These are phyloP conservation scores for Rachicladosporium sp. DNA, from an alignment of 2,329 filamentous ascomycete species.

Conservation along the genomic window DNA sequence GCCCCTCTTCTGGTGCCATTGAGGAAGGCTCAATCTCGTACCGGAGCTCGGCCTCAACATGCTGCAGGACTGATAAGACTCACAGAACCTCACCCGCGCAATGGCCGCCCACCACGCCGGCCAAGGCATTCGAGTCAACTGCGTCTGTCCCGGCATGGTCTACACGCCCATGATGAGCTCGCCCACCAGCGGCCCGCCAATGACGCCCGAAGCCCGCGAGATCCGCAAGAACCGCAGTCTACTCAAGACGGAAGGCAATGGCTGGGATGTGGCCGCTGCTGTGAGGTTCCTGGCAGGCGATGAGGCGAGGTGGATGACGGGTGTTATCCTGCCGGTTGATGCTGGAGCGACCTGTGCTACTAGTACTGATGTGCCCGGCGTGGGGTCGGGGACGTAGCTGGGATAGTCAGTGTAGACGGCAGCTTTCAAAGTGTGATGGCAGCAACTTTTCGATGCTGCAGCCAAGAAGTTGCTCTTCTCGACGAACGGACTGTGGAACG, in stretches of 20 bases:
- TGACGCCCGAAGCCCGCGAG: slow-evolving; percentile 38
- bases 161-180: slow-evolving; percentile 31
- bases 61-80: slow-evolving; percentile 2
- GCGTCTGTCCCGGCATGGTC: slow-evolving; percentile 37
- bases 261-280: slow-evolving; percentile 41
- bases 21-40: no score
- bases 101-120: slow-evolving; percentile 44
- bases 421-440: no score
- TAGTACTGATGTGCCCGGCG: slow-evolving; percentile 27
- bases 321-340: slow-evolving; percentile 36
- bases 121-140: slow-evolving; percentile 42
- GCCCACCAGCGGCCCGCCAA: slow-evolving; percentile 21
- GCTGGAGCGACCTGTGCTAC: slow-evolving; percentile 34
- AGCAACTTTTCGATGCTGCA: no score
- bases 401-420: no score
- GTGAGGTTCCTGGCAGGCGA: slow-evolving; percentile 41
- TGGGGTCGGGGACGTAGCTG: no score
- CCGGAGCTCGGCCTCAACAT: not conserved
- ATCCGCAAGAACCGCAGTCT: slow-evolving; percentile 38
- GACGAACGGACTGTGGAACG: no score
- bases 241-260: slow-evolving; percentile 42
- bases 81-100: slow-evolving; percentile 40
- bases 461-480: no score
- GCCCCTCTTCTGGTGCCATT: no score
- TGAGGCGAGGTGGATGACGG: slow-evolving; percentile 41